Evolutionary conservation across 2,329 filamentous ascomycete species (phyloP).

Genomic region (Rutstroemia sp.): DNA sequence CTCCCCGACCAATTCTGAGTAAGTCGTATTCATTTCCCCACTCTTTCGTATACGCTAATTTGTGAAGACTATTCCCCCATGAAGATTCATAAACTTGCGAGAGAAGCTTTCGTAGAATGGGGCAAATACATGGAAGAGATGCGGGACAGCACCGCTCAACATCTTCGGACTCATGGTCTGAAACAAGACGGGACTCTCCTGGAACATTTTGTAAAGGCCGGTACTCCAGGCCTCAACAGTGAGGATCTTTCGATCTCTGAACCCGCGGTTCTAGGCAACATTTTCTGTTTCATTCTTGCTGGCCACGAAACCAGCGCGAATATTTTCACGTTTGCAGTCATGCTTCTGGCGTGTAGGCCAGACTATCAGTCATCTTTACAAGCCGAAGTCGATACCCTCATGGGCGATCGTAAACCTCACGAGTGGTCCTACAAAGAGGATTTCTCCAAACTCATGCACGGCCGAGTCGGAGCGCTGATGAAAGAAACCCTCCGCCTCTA

Average conservation of each 20-base stretch:
- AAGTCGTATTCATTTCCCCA: not conserved
- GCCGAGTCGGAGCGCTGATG: not conserved
- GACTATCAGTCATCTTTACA: not conserved
- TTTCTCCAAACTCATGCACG: not conserved
- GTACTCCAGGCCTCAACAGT: not conserved
- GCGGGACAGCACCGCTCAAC: not conserved
- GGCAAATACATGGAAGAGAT: not conserved
- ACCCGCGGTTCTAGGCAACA: not conserved
- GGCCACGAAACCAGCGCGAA: not conserved
- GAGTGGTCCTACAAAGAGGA: not conserved
- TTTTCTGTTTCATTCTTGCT: not conserved
- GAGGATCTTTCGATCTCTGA: not conserved
- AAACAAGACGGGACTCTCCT: not conserved
- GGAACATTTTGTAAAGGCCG: not conserved
- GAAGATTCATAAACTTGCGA: not conserved
- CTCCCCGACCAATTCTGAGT: not conserved
- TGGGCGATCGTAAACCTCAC: not conserved
- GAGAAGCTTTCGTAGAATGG: not conserved
- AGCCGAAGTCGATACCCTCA: not conserved
- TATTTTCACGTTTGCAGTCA: not conserved
- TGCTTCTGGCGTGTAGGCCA: not conserved
- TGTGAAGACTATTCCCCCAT: not conserved
- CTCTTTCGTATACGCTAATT: no score
- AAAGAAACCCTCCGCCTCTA: not conserved
- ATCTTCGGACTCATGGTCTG: not conserved